Evolutionary conservation across 768 basidiomycete genomes (phyloP), one percentile per base, ranked within the genome.

Genomic region (Hortiboletus flavorubellus): DNA sequence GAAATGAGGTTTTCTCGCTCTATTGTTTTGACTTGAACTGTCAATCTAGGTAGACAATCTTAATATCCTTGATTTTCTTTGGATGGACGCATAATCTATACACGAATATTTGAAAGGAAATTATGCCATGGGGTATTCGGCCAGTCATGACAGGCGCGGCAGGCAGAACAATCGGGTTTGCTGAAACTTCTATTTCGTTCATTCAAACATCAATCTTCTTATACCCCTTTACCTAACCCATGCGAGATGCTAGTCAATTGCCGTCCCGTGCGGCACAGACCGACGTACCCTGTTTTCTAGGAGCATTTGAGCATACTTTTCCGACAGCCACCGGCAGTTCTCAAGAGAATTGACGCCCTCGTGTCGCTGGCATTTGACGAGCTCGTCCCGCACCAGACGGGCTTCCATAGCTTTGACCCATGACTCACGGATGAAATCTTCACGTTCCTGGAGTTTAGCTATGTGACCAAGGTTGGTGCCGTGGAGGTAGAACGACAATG

Each of bases 371-470:
- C 95, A 98, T 73, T 91, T 93, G 54, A 83, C 79, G 51, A 98
- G 82, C 71, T 95, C 91, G 54, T 91, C 88, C 57, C 85, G 85
- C 45, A 97, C 92, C 55, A 98, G 78, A 46, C 90, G 85, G 33
- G 85, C 84, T 72, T 97, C 94, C 93, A 98, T 96, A 21, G 91
- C 87, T 62, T 86, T 87, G 33, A 97, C 82, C 95, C 95, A 98
- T 48, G 91, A 90, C 75, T 98, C 94, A 49, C 90, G 85, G 67
- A 98, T 77, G 72, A 82, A 76, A 44, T 82, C 74, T 58, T 96
- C 93, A 39, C 90, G 87, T 62, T 80, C 80, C 63, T 81, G 73
- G 48, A 89, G 71, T 68, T 80, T 83, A 16, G 79, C 89, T 91
- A 51, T 11, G 38, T 46, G 12, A 49, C 12, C 49, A 4, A 29